A percentile compares a stretch with the other conserved stretches of the same genome.
Conservation (phyloP, 2,329 filamentous ascomycete genomes). For the Setomelanomma holmii region DNA sequence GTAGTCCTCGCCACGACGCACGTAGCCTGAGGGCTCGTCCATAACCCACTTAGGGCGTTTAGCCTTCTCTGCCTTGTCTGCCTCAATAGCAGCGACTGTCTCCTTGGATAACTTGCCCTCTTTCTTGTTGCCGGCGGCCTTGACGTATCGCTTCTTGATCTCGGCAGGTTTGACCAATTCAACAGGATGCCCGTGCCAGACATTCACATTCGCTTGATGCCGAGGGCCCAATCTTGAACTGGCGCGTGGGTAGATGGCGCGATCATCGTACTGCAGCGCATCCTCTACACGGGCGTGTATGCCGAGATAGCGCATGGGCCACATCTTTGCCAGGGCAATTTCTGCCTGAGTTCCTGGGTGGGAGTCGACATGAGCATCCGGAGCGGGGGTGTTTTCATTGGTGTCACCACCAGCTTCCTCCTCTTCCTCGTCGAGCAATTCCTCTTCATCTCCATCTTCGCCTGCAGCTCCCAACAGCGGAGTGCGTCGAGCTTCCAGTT, state of each 20-base stretch:
- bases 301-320: constrained; percentile 95
- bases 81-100: constrained; percentile 77
- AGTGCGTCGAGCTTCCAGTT: constrained; percentile 87
- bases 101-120: constrained; percentile 82
- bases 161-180: constrained; percentile 88
- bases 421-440: constrained; percentile 72
- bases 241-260: constrained; percentile 89
- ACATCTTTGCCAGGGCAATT: constrained; percentile 89
- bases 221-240: constrained; percentile 90
- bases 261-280: constrained; percentile 94
- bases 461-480: constrained; percentile 68
- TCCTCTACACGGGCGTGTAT: constrained; percentile 96
- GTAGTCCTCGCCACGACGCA: constrained; percentile 82
- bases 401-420: constrained; percentile 70
- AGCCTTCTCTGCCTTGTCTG: constrained; percentile 78
- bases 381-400: constrained; percentile 59
- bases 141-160: constrained; percentile 77
- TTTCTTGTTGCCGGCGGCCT: constrained; percentile 70
- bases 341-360: constrained; percentile 79
- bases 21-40: constrained; percentile 87
- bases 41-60: constrained; percentile 91
- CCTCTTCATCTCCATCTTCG: constrained; percentile 67
- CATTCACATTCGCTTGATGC: constrained; percentile 84
- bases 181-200: constrained; percentile 88
- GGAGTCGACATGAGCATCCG: constrained; percentile 63